Conservation (phyloP, 768 basidiomycete species). For the Trametes cinnabarina region DNA sequence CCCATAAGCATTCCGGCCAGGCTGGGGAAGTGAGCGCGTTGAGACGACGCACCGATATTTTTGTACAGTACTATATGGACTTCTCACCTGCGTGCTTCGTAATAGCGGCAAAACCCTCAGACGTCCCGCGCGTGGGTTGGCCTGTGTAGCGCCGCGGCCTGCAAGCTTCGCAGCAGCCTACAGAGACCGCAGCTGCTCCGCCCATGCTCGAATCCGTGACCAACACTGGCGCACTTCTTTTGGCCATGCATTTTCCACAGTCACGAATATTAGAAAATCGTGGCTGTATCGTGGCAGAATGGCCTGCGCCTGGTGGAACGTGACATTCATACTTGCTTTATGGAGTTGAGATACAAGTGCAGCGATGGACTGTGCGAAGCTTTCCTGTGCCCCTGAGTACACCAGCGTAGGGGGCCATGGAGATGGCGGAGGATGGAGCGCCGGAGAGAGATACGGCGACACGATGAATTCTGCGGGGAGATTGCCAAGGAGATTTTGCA, state of each 20-base stretch:
- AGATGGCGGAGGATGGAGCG: constrained; percentile 1
- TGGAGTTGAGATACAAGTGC: background rate
- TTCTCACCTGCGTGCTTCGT: no score
- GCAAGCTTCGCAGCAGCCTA: no score
- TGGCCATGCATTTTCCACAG: constrained; percentile 6
- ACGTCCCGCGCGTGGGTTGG: background rate
- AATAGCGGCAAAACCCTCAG: background rate
- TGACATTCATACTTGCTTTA: background rate
- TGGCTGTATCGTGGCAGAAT: constrained; percentile 12
- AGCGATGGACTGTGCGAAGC: constrained; percentile 4
- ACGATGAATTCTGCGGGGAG: background rate
- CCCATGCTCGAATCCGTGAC: constrained; percentile 8
- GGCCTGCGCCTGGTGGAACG: background rate
- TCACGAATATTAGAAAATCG: constrained; percentile 12
- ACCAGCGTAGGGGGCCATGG: constrained; percentile 14
- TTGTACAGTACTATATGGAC: background rate
- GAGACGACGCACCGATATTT: background rate
- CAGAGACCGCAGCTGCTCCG: background rate
- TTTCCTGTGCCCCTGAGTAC: constrained; percentile 5
- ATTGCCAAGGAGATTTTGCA: background rate
- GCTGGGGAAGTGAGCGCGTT: background rate
- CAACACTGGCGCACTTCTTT: constrained; percentile 10
- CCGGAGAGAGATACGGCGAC: constrained; percentile 11
- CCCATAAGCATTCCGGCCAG: background rate
- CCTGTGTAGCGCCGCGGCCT: no score